Evolutionary conservation across 169 alveolate genomes (phyloP).

Genomic region (Plasmodium falciparum): DNA sequence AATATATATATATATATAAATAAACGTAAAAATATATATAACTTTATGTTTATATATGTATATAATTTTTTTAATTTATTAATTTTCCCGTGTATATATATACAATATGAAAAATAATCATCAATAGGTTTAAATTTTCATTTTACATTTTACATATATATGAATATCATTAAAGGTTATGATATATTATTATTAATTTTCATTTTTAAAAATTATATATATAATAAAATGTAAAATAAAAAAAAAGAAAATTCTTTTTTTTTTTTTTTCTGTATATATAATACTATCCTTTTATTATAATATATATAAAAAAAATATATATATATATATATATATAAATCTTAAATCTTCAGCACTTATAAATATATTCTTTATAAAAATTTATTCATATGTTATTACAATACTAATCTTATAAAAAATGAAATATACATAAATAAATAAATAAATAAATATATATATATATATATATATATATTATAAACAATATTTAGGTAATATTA

Average conservation of each 20-base stretch:
- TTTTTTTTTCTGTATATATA: no score
- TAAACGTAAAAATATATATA: background rate
- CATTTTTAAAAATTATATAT: conserved; percentile 47
- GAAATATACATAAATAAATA: conserved; percentile 3
- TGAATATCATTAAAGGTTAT: conserved; percentile 7
- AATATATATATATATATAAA: no score
- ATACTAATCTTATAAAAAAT: background rate
- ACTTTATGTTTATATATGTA: conserved; percentile 5
- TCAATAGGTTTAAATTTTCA: conserved; percentile 17
- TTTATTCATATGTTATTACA: no score
- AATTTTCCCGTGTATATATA: background rate
- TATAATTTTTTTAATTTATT: background rate
- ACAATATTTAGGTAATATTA: no score
- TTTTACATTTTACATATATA: background rate
- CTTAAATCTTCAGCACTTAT: conserved; percentile 12
- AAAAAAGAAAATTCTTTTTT: background rate
- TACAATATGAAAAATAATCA: background rate
- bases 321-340: background rate
- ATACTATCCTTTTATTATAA: background rate
- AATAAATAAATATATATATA: conserved; percentile 23
- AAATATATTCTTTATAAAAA: background rate
- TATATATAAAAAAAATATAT: conserved; percentile 27
- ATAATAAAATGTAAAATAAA: conserved; percentile 16
- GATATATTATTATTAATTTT: conserved; percentile 37
- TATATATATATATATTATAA: conserved; percentile 25